Evolutionary conservation across 768 basidiomycete genomes (phyloP), one percentile per base, ranked within the genome.

Genomic region (Amanita jacksonii): DNA sequence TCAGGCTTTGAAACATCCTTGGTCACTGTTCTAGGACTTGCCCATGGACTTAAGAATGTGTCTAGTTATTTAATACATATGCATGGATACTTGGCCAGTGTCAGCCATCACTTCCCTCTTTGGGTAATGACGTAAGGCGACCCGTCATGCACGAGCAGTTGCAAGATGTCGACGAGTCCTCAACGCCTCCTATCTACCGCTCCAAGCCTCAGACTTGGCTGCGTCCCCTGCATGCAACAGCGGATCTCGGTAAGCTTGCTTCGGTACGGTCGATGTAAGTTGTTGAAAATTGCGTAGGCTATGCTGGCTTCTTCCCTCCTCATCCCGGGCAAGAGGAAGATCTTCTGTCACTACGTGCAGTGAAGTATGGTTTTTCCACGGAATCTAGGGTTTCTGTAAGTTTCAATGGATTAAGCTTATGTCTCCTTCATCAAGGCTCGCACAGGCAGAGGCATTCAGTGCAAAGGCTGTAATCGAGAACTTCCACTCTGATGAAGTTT

Each of bases 11-110:
- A 54, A 88, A 87, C 85, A 88, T 88, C 56, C 75, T 77, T 8
- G 83, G 81, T 84, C 84, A 87, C 49, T 86, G 83, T 46, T 77
- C 77, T 19, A 85, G 71, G 3, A 87, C 83, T 55, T 85, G 75
- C 8, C 85, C 85, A 50, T 82, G 80, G 25, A 81, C 85, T 16
- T 32, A 10, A 35, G 9, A 22, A 8, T 15, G 9, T 15, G 13
- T 25, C 15, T 44, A n/a, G 10, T 45, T 15, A 41, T 5, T 35
- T 36, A 34, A 8, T 7, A 10, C 24, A 28, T 7, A n/a, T 5
- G 28, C 9, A 28, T 28, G 18, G 0, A 49, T 38, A 84, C 85
- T 69, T 74, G 65, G 4, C 82, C 85, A 1, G 85, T 81, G 48
- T 82, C 73, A 5, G 84, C 85, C 79, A 87, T 86, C 16, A 77